Conservation (phyloP, 163 green algal species). For the Scenedesmus sp. region DNA sequence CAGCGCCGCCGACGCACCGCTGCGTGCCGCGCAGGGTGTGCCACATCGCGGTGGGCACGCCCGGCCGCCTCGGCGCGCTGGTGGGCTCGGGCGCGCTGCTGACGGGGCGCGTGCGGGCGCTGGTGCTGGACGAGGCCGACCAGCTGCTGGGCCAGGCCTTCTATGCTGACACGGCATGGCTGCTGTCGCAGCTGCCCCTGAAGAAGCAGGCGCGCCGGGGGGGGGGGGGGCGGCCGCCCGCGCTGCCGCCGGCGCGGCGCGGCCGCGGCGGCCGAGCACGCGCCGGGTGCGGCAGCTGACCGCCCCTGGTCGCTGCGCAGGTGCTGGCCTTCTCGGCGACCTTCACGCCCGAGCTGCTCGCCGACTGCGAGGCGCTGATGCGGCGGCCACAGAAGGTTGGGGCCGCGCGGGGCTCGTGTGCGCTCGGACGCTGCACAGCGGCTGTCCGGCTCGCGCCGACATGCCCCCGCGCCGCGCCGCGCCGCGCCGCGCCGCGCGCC, state of each 20-base stretch:
- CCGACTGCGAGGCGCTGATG: slow-evolving; percentile 58
- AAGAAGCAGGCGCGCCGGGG: slow-evolving; percentile 74
- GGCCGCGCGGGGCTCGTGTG: neutral
- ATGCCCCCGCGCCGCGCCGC: no score
- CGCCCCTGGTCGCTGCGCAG: slow-evolving; percentile 60
- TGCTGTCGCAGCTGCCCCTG: slow-evolving; percentile 68
- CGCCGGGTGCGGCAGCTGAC: no score
- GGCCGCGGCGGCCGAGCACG: no score
- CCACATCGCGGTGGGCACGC: slow-evolving; percentile 82
- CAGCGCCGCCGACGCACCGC: no score
- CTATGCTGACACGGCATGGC: slow-evolving; percentile 63
- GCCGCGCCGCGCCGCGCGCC: no score
- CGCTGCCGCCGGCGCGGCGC: no score
- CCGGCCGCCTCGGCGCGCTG: slow-evolving; percentile 70
- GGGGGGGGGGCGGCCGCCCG: no score
- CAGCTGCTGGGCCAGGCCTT: slow-evolving; percentile 76
- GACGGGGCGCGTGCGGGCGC: slow-evolving; percentile 25
- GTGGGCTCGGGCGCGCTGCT: slow-evolving; percentile 47
- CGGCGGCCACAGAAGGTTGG: slow-evolving; percentile 36
- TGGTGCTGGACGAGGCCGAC: slow-evolving; percentile 94
- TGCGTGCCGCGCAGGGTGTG: slow-evolving; percentile 58
- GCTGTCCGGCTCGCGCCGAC: no score
- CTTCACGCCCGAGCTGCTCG: slow-evolving; percentile 69
- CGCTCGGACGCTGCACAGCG: no score
- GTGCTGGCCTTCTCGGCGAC: slow-evolving; percentile 88